phyloP scores from a whole-genome alignment of 805 yeast genomes.

The Metschnikowia hibisci region DNA sequence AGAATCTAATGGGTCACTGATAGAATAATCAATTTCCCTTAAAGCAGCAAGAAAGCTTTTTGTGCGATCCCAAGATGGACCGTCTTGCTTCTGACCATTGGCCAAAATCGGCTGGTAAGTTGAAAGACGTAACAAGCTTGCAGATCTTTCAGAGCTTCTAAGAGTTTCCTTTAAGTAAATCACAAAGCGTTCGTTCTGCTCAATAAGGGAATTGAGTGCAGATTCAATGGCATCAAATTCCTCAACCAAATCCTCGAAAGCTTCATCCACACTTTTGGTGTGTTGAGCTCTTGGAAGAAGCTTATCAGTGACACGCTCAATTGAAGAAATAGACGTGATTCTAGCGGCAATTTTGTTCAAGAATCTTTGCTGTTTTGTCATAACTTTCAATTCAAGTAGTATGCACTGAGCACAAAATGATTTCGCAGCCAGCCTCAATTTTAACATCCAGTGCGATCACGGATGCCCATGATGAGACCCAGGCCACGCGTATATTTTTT shows the following conservation, averaged over 20 bases:
- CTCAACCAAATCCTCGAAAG: conserved; percentile 26
- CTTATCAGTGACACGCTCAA: conserved; percentile 3
- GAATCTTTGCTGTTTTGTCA: not conserved
- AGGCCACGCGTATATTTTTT: conserved; percentile 56
- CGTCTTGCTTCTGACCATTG: conserved; percentile 3
- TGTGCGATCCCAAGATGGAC: conserved; percentile 20
- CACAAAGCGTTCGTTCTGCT: conserved; percentile 8
- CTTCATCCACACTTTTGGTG: conserved; percentile 33
- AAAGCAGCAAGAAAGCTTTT: conserved; percentile 19
- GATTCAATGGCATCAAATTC: conserved; percentile 19
- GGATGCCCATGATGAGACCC: conserved; percentile 69
- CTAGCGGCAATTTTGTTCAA: not conserved
- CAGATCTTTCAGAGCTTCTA: conserved; percentile 17
- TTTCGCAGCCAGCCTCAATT: conserved; percentile 1
- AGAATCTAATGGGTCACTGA: conserved; percentile 9
- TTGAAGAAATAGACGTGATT: conserved; percentile 2
- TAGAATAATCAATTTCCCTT: conserved; percentile 12
- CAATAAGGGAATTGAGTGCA: conserved; percentile 10
- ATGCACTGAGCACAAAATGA: not conserved
- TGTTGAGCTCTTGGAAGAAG: not conserved
- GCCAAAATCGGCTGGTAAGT: not conserved
- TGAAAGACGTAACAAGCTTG: conserved; percentile 22
- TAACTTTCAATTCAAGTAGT: not conserved
- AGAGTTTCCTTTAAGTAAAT: conserved; percentile 15
- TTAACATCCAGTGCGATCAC: conserved; percentile 8